Evolutionary conservation across 371 early-diverging fungal species (phyloP), one percentile per base, ranked within the genome.

Genomic region (Polyrhizophydium stewartii): DNA sequence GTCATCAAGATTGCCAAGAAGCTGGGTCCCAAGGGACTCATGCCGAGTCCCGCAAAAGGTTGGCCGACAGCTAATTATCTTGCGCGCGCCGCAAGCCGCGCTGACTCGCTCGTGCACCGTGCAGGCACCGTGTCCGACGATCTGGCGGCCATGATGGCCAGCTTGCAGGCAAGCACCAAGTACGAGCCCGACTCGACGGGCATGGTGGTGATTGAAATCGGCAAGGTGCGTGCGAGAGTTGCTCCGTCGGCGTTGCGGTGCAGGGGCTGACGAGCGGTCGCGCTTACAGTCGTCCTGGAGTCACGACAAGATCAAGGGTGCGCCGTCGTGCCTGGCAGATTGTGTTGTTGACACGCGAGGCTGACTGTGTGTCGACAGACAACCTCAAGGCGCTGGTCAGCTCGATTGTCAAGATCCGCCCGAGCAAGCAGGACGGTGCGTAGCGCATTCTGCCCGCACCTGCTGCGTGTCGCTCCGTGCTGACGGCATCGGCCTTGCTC

Each of bases 1-100:
- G 93, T 95, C 30, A 84, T 92, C 32, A 90, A 89, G 69, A 89
- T 97, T 68, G 97, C 96, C n/a, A 85, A 90, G 59, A 71, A 91
- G 28, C 73, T 97, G 66, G 97, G 97, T 64, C 96, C 97, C 30
- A 92, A 90, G 72, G 93, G 93, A 24, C 78, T 97, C 60, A 96
- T 97, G 97, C 97, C 97, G 17, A 93, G 91, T 32, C 87, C 90
- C 21, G 91, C 93, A 60, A 92, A 91, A 73, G 94, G 90, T 84
- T 43, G 3, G 22, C 31, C 52, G 12, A 49, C 28, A 16, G 3
- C 52, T 28, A 24, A 51, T 51, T n/a, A 24, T 51, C 33, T 51
- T 2, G 27, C 33, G 21, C 16, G n/a, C 19, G 2, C 21, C 13
- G 19, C 19, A 12, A 2, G 43, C 2, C 43, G 13, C 21, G 19